A percentile compares a stretch with the other conserved stretches of the same genome.
Evolutionary conservation across 1,284 basidiomycete species (phyloP).

Genomic region (Leccinum subatratum): DNA sequence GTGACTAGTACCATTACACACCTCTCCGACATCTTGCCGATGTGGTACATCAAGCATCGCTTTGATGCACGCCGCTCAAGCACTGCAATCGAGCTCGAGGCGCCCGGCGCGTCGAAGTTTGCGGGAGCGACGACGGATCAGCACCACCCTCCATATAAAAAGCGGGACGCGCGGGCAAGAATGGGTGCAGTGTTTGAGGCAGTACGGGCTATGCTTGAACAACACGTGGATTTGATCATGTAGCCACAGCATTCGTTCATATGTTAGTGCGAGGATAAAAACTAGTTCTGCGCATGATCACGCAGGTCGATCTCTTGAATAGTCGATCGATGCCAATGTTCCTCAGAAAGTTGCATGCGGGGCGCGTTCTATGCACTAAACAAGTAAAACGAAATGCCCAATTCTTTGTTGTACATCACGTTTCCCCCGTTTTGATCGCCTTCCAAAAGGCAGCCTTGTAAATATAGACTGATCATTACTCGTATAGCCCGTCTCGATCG

Average conservation of each 20-base stretch:
- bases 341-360: not conserved
- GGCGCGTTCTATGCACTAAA: not conserved
- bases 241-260: too few relatives aligned
- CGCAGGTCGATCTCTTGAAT: not conserved
- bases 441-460: constrained; percentile 86
- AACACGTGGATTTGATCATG: too few relatives aligned
- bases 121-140: too few relatives aligned
- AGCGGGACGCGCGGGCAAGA: too few relatives aligned
- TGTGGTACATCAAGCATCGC: too few relatives aligned
- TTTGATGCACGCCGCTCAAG: too few relatives aligned
- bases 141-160: too few relatives aligned
- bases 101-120: not conserved
- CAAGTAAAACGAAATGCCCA: not conserved
- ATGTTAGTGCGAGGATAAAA: not conserved
- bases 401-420: not conserved
- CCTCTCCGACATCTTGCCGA: not conserved
- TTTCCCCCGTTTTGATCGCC: constrained; percentile 51
- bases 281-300: not conserved
- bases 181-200: too few relatives aligned
- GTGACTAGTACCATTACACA: too few relatives aligned
- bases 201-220: too few relatives aligned
- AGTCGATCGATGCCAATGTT: not conserved
- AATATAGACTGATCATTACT: constrained; percentile 71
- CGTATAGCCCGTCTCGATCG: constrained; percentile 83
- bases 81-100: too few relatives aligned